phyloP scores from a whole-genome alignment of 148 eudicot genomes.

The Linanthus parryae region DNA sequence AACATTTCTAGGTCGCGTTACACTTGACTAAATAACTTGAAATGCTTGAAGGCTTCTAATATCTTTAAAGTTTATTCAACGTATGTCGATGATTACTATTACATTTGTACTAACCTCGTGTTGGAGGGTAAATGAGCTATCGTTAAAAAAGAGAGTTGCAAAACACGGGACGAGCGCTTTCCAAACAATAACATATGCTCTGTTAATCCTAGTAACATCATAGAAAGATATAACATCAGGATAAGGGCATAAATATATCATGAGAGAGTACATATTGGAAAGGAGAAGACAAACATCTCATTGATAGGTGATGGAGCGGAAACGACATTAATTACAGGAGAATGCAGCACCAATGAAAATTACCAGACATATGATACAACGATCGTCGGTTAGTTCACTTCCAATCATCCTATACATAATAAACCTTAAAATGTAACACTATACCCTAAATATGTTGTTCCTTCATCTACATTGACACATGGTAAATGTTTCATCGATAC shows the following conservation, averaged over 20 bases:
- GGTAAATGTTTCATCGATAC: neutral
- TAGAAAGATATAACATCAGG: neutral
- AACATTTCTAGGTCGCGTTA: too few relatives aligned
- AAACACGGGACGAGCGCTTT: neutral
- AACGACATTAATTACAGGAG: neutral
- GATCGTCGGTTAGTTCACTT: neutral
- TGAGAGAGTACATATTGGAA: neutral
- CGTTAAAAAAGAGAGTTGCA: too few relatives aligned
- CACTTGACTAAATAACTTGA: too few relatives aligned
- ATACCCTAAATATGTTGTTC: too few relatives aligned
- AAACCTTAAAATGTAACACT: too few relatives aligned
- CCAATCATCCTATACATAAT: neutral
- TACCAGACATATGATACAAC: neutral
- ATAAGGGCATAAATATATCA: neutral
- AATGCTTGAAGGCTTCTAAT: too few relatives aligned
- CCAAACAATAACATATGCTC: neutral
- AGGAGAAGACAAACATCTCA: neutral
- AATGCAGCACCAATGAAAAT: too few relatives aligned
- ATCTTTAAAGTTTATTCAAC: too few relatives aligned
- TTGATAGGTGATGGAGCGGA: neutral
- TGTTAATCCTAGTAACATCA: neutral
- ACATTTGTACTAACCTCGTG: too few relatives aligned
- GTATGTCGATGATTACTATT: too few relatives aligned
- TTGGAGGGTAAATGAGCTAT: too few relatives aligned
- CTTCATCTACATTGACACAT: neutral